Conservation (phyloP, 345 rosid genomes). For the Salix koriyanagi region DNA sequence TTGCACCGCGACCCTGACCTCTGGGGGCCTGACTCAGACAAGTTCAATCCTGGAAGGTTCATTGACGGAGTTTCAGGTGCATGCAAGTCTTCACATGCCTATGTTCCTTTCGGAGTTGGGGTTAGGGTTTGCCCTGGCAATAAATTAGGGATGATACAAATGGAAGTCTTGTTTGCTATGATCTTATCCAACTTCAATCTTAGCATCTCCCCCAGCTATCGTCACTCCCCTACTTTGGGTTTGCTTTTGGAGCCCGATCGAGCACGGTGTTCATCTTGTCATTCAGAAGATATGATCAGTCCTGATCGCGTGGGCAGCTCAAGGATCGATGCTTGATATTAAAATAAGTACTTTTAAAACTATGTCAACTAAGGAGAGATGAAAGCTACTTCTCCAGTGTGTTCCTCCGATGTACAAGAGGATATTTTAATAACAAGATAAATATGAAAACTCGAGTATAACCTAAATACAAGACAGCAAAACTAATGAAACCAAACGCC, state of each 20-base stretch:
- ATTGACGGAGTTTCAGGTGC: neutral
- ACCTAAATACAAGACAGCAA: no score
- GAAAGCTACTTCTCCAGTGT: no score
- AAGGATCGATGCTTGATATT: no score
- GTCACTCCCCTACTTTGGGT: conserved; percentile 4
- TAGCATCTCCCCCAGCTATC: conserved; percentile 8
- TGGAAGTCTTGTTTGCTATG: conserved; percentile 1
- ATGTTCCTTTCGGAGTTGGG: neutral
- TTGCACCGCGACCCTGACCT: conserved; percentile 9
- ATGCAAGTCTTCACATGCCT: neutral
- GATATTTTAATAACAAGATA: no score
- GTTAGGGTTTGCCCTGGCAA: neutral
- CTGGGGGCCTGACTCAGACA: conserved; percentile 12
- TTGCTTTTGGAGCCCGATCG: conserved; percentile 10
- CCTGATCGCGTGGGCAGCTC: no score
- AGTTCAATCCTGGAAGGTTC: neutral
- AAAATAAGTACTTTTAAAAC: no score
- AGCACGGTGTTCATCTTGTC: neutral
- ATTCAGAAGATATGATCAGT: no score
- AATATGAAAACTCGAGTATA: no score
- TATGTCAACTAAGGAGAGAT: no score
- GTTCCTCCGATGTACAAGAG: no score
- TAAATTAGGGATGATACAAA: neutral
- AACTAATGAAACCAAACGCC: no score
- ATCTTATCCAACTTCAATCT: conserved; percentile 9